Base-by-base conservation (phyloP, 2,329 filamentous ascomycete genomes). In the Aspergillus alliaceus region DNA sequence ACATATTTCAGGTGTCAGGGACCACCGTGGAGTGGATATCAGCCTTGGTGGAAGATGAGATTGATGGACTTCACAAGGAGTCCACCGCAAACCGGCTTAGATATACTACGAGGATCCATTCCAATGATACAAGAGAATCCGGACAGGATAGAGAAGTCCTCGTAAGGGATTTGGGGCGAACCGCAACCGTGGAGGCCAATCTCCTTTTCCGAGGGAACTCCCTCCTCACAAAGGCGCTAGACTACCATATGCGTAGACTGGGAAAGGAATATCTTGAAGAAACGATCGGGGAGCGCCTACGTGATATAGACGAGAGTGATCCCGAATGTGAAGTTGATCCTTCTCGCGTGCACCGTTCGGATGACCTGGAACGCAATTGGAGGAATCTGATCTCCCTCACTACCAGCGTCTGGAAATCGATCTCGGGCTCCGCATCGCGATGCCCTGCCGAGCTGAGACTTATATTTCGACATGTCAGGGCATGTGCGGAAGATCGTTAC, bases 311-410 rank as follows among this genome's bases (percentile, higher is more conserved):
- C 68, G 89, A 93, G 65, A 86, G 89, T 61, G 92, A 98, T 69
- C 89, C 90, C 0, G 90, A 97, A 66, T 98, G 93, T 73, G 95
- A 99, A 73, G 93, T 99, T 8, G 95, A 99, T 69, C 93, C 95
- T 1, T 91, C 90, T 74, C 88, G 89, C 58, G 80, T 96, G 31
- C 72, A 77, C 35, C 81, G 81, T 15, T 74, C 77, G 9, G 87
- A 92, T 25, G 91, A 96, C 65, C 76, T 96, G 2, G 85, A 90
- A 37, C 86, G 89, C 59, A 95, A 96, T 66, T 97, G 93, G 93
- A 81, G 83, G 58, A 84, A 87, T 42, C 79, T 98, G 27, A 86
- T 93, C 56, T 80, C 84, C 35, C 81, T 91, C 44, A 96, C 92
- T 1, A 90, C 87, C 12, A 88, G 90, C 59, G 82, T 97, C 5